Evolutionary conservation across 176 grass and related monocot genomes (phyloP).

Genomic region (Oryza officinalis): DNA sequence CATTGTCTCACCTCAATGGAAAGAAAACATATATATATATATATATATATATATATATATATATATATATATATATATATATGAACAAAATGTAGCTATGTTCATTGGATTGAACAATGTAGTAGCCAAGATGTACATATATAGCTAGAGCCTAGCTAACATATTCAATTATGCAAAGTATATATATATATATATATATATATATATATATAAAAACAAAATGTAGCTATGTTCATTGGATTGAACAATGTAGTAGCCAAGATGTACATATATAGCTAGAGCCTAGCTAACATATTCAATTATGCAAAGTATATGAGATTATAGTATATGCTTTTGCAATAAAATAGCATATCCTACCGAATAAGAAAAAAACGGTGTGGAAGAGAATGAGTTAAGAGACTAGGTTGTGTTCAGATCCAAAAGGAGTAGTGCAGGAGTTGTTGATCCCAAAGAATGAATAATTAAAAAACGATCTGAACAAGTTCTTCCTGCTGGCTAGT

Average conservation of each 20-base stretch:
- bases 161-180: too few species aligned
- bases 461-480: constrained; percentile 16
- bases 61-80: too few species aligned
- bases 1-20: neutral
- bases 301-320: neutral
- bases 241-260: neutral
- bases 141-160: too few species aligned
- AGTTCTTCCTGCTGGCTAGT: constrained; percentile 31
- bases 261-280: neutral
- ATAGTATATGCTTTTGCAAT: neutral
- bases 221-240: neutral
- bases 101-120: neutral
- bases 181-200: neutral
- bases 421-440: constrained; percentile 12
- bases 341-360: constrained; percentile 32
- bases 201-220: neutral
- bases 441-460: constrained; percentile 30
- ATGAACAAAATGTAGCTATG: neutral
- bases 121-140: neutral
- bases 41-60: too few species aligned
- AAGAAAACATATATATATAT: neutral
- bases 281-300: neutral
- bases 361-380: constrained; percentile 34
- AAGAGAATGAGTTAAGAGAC: constrained; percentile 28
- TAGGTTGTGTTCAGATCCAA: constrained; percentile 46